Evolutionary conservation across 305 asterid species (phyloP), one percentile per base, ranked within the genome.

Genomic region (Petunia hybrid): DNA sequence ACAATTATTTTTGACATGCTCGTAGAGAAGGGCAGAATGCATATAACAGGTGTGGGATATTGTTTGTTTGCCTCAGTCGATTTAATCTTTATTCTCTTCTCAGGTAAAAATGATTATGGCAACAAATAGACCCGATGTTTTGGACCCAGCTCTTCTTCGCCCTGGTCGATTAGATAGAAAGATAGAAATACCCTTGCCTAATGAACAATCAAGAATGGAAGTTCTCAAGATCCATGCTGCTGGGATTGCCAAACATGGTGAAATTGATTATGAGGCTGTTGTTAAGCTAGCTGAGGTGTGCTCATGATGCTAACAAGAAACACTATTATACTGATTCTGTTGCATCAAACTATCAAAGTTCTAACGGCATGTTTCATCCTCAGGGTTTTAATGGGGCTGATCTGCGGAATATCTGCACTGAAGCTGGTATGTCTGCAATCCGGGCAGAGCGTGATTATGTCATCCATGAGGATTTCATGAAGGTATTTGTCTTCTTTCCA

Each of bases 71-170:
- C 64, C 67, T 80, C 51, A 40, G 55, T 83, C 63, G 45, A 78
- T 80, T 82, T 76, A 64, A 43, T 76, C 56, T 64, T 46, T 79
- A 78, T 80, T 14, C 57, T 76, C 3, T 46, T 6, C 87, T 80
- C 91, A 94, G 99, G 97, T 94, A 31, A 95, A 95, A 89, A 92
- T 95, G 95, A 91, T 95, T 66, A 92, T 95, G 98, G 98, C 98
- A 7, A 93, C 98, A 14, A 95, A 94, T 81, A 88, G 98, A 80
- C 97, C 98, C 3, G 98, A 95, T 88, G 97, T 93, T 68, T 90
- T 93, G 81, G 99, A 95, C 84, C 98, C 99, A 8, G 99, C 99
- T 38, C 97, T 95, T 83, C 97, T 95, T 83, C 97, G 98, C 78
- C 98, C 99, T 45, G 99, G 99, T 56, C 92, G 98, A 13, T 84